phyloP scores from a whole-genome alignment of 1,139 yeast species.

The Nakaseomyces glabratus region DNA sequence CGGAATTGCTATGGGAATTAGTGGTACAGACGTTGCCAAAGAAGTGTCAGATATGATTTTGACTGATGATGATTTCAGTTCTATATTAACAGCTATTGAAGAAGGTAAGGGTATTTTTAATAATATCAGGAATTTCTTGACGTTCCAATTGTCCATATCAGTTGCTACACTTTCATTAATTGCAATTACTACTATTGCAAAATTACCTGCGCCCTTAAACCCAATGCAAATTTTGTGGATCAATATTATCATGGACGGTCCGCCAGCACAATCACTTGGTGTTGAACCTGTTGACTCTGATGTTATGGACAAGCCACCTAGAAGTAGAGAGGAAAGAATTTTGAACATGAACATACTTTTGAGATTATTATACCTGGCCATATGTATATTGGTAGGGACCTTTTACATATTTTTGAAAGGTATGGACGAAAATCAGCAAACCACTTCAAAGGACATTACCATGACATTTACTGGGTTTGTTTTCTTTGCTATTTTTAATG shows the following conservation, averaged over 20 bases:
- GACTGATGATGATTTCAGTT: constrained; percentile 89
- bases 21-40: constrained; percentile 95
- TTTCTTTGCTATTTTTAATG: constrained; percentile 92
- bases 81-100: constrained; percentile 81
- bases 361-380: constrained; percentile 66
- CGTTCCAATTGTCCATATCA: constrained; percentile 88
- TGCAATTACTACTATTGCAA: constrained; percentile 76
- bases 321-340: constrained; percentile 73
- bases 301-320: constrained; percentile 92
- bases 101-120: constrained; percentile 94
- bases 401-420: constrained; percentile 73
- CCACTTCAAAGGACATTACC: constrained; percentile 89
- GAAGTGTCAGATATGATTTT: constrained; percentile 97
- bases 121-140: constrained; percentile 84
- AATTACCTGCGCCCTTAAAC: constrained; percentile 83
- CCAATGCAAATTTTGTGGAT: constrained; percentile 98
- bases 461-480: constrained; percentile 97
- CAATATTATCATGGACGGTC: constrained; percentile 95
- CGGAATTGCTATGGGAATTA: constrained; percentile 92
- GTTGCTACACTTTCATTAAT: constrained; percentile 86
- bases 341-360: constrained; percentile 56
- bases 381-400: constrained; percentile 68
- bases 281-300: constrained; percentile 94
- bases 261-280: constrained; percentile 94
- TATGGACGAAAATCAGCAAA: constrained; percentile 60